Conservation (phyloP, 2,329 filamentous ascomycete species). For the Pezizomycotina sp. region DNA sequence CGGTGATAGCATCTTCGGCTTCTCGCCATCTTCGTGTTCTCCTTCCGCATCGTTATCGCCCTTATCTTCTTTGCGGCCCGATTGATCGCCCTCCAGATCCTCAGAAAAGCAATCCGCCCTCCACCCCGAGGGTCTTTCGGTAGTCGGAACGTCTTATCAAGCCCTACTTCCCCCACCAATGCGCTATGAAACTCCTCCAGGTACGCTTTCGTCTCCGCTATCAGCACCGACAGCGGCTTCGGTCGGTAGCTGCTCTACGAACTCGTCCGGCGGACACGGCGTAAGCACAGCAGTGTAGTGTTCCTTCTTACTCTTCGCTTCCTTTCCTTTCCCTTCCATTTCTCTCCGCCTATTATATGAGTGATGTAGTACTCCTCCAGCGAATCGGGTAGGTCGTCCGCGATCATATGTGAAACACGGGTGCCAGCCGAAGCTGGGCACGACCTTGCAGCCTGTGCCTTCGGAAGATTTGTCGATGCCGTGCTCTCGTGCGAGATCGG, state of each 20-base stretch:
- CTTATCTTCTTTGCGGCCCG: too few species aligned
- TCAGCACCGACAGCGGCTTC: slow-evolving; percentile 40
- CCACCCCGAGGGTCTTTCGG: slow-evolving; percentile 36
- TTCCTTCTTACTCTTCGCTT: slow-evolving; percentile 30
- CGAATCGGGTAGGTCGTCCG: slow-evolving; percentile 37
- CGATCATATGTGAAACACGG: slow-evolving; percentile 77
- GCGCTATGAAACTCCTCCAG: slow-evolving; percentile 45
- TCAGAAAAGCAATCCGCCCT: too few species aligned
- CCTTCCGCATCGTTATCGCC: too few species aligned
- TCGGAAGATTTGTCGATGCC: slow-evolving; percentile 31
- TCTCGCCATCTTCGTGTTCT: slow-evolving; percentile 43
- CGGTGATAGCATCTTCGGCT: slow-evolving; percentile 50
- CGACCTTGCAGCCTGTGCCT: slow-evolving; percentile 27
- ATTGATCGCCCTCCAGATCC: too few species aligned
- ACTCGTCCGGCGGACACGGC: slow-evolving; percentile 33
- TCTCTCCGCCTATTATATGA: slow-evolving; percentile 24
- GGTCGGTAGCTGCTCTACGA: slow-evolving; percentile 42
- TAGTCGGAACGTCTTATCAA: slow-evolving; percentile 62
- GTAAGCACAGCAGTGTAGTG: slow-evolving; percentile 54
- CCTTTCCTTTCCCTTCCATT: not conserved
- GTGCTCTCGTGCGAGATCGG: slow-evolving; percentile 40
- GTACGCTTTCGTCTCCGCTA: slow-evolving; percentile 39
- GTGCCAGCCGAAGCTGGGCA: slow-evolving; percentile 75
- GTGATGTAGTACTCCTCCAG: slow-evolving; percentile 24
- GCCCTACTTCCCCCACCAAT: slow-evolving; percentile 58